A percentile compares a stretch with the other conserved stretches of the same genome.
Evolutionary conservation across 176 grass and related monocot species (phyloP).

Genomic region (Echinochloa phyllopogon): DNA sequence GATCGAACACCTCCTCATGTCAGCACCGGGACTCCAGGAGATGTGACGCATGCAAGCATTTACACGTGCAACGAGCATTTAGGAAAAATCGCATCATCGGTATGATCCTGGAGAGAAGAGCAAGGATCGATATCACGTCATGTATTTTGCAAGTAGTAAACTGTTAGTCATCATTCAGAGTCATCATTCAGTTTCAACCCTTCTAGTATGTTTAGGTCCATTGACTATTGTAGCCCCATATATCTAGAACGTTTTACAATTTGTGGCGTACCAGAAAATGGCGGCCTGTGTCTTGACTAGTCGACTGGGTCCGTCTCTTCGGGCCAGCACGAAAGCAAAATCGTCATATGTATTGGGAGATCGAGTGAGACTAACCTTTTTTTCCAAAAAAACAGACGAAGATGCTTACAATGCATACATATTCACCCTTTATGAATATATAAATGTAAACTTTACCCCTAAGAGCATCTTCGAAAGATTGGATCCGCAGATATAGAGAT

Average conservation of each 20-base stretch:
- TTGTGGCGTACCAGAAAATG: not conserved
- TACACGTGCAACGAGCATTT: not conserved
- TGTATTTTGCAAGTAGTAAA: not conserved
- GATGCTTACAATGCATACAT: too few relatives aligned
- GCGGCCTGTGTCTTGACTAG: not conserved
- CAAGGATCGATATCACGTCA: not conserved
- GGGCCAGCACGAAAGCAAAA: not conserved
- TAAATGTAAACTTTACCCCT: too few relatives aligned
- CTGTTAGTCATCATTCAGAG: not conserved
- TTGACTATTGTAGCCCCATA: not conserved
- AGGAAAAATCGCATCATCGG: not conserved
- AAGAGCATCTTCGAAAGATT: too few relatives aligned
- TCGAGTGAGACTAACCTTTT: too few relatives aligned
- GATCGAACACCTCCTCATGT: too few relatives aligned
- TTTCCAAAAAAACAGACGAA: too few relatives aligned
- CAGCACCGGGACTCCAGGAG: too few relatives aligned
- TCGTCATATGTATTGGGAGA: not conserved
- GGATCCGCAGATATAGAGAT: too few relatives aligned
- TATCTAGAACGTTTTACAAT: slow-evolving; percentile 41
- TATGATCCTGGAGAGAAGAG: not conserved
- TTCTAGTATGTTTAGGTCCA: not conserved
- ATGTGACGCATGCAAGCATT: too few relatives aligned
- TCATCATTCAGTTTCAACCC: not conserved
- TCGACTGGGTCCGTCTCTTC: not conserved
- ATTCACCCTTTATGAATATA: too few relatives aligned